Percentiles rank a stretch among this genome's conserved stretches.
phyloP scores from a whole-genome alignment of 1,284 basidiomycete genomes.

The Moesziomyces antarcticus region DNA sequence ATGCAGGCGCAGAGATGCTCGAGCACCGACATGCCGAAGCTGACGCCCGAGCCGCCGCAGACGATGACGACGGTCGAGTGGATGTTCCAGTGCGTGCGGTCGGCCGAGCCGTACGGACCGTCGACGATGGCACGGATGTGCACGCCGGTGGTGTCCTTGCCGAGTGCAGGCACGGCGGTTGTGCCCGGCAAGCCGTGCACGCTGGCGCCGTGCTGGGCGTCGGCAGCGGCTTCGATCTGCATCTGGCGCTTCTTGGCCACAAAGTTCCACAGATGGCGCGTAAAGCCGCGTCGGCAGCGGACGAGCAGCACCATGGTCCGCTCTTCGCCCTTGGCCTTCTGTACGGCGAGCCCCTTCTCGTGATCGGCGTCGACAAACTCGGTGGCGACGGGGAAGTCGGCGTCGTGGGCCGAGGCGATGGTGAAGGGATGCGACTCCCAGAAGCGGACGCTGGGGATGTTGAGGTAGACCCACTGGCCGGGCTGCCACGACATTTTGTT shows the following conservation, averaged over 20 bases:
- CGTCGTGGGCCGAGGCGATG: slow-evolving; percentile 76
- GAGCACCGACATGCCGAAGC: slow-evolving; percentile 79
- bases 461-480: slow-evolving; percentile 82
- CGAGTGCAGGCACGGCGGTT: slow-evolving; percentile 50
- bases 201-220: slow-evolving; percentile 36
- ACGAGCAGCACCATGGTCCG: slow-evolving; percentile 79
- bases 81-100: slow-evolving; percentile 76
- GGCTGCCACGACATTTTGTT: slow-evolving; percentile 74
- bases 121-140: slow-evolving; percentile 78
- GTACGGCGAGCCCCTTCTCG: slow-evolving; percentile 33
- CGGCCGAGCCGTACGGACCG: slow-evolving; percentile 82
- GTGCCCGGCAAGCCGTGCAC: slow-evolving; percentile 46
- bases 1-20: slow-evolving; percentile 78
- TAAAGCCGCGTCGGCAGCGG: slow-evolving; percentile 81
- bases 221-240: slow-evolving; percentile 54
- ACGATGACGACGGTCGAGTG: slow-evolving; percentile 76
- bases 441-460: slow-evolving; percentile 77
- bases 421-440: slow-evolving; percentile 85
- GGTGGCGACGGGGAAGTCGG: slow-evolving; percentile 52
- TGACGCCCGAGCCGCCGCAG: slow-evolving; percentile 82
- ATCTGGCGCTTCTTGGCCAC: slow-evolving; percentile 53
- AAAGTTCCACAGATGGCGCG: slow-evolving; percentile 77
- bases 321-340: slow-evolving; percentile 68
- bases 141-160: slow-evolving; percentile 70
- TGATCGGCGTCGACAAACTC: slow-evolving; percentile 46